Conservation (phyloP, 1,284 basidiomycete species). For the Ustilago vetiveriae region DNA sequence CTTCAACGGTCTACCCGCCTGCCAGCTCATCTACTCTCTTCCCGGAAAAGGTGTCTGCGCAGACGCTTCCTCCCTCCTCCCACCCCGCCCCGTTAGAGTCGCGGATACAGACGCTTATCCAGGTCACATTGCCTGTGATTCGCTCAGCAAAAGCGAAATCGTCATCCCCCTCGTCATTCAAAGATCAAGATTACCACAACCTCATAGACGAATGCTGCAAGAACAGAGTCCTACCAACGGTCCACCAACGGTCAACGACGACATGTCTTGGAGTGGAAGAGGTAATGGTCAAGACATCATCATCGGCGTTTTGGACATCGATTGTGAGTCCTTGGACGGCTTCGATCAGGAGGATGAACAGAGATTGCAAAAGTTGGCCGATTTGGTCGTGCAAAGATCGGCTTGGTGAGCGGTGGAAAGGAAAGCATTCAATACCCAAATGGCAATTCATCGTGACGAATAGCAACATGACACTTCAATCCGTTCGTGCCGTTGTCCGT, state of each 20-base stretch:
- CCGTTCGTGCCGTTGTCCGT: conserved; percentile 14
- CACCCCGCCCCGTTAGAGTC: conserved; percentile 63
- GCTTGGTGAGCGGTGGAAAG: no score
- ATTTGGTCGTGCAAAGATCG: conserved; percentile 45
- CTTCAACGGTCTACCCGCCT: conserved; percentile 68
- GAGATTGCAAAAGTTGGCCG: conserved; percentile 62
- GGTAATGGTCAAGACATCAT: conserved; percentile 57
- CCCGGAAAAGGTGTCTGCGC: conserved; percentile 68
- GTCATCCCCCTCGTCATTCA: conserved; percentile 66
- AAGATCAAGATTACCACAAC: conserved; percentile 27
- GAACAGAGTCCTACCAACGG: conserved; percentile 8
- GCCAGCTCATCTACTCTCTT: conserved; percentile 62
- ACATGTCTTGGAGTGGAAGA: conserved; percentile 55
- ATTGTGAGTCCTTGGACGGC: conserved; percentile 65
- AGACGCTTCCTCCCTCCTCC: conserved; percentile 59
- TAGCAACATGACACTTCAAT: neutral
- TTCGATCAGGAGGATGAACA: conserved; percentile 66
- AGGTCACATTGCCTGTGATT: conserved; percentile 69
- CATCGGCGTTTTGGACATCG: conserved; percentile 68
- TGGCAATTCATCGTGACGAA: no score
- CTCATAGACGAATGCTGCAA: conserved; percentile 29
- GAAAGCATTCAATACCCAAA: no score
- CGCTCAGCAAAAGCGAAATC: conserved; percentile 66
- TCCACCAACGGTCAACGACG: neutral
- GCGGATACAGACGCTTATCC: conserved; percentile 65